phyloP scores from a whole-genome alignment of 805 yeast species.

The Isabelozyma gotoi region DNA sequence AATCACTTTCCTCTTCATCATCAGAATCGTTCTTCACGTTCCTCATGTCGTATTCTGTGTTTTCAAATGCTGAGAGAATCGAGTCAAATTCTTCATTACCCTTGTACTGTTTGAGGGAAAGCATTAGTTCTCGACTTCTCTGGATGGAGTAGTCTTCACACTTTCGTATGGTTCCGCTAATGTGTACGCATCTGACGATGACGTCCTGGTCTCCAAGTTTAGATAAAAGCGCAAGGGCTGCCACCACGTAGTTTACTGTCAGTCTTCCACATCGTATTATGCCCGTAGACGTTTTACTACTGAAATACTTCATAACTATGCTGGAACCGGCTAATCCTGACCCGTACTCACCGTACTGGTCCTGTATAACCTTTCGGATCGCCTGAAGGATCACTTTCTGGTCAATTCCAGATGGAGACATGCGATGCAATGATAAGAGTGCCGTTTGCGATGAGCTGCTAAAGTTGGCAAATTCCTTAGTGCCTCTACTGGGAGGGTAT shows the following conservation, averaged over 20 bases:
- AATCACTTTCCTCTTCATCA: constrained; percentile 2
- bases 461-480: constrained; percentile 17
- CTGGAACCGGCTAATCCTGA: constrained; percentile 61
- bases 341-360: constrained; percentile 79
- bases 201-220: constrained; percentile 49
- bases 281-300: constrained; percentile 79
- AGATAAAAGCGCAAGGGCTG: constrained; percentile 60
- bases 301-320: constrained; percentile 73
- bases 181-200: constrained; percentile 61
- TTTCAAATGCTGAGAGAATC: neutral
- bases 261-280: constrained; percentile 75
- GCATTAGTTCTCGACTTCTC: constrained; percentile 41
- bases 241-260: constrained; percentile 59
- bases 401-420: constrained; percentile 49
- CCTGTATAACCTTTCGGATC: constrained; percentile 55
- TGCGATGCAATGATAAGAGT: constrained; percentile 48
- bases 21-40: constrained; percentile 4
- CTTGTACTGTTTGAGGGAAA: constrained; percentile 9
- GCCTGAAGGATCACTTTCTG: constrained; percentile 51
- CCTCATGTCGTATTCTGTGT: constrained; percentile 1
- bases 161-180: constrained; percentile 86
- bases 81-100: neutral
- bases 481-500: constrained; percentile 47
- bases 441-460: constrained; percentile 34
- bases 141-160: constrained; percentile 69